phyloP scores from a whole-genome alignment of 2,329 filamentous ascomycete species.

The Colletotrichum sansevieriae region DNA sequence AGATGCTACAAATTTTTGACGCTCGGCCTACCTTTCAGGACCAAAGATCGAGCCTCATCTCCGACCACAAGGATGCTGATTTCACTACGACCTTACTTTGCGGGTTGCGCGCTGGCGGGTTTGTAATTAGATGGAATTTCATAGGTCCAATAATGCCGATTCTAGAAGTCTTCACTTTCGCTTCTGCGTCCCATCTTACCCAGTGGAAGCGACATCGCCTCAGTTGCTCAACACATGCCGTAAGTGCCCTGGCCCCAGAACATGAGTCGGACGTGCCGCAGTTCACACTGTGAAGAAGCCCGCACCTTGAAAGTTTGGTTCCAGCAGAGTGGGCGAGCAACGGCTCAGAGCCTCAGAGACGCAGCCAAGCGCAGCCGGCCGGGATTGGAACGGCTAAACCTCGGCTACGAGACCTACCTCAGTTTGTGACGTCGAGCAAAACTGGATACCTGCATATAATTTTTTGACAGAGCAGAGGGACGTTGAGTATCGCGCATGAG shows the following conservation, averaged over 20 bases:
- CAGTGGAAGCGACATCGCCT: slow-evolving; percentile 34
- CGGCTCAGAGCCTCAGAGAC: neutral
- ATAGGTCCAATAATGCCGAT: slow-evolving; percentile 24
- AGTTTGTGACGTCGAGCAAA: slow-evolving; percentile 32
- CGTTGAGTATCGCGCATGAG: slow-evolving; percentile 7
- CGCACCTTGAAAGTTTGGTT: slow-evolving; percentile 30
- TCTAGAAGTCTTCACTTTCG: slow-evolving; percentile 38
- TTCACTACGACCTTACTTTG: slow-evolving; percentile 19
- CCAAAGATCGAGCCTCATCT: slow-evolving; percentile 35
- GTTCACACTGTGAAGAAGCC: slow-evolving; percentile 26
- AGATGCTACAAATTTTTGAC: too few relatives aligned
- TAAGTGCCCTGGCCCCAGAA: slow-evolving; percentile 17
- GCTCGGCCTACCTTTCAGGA: neutral
- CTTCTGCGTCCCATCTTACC: slow-evolving; percentile 17
- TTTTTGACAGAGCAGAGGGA: slow-evolving; percentile 25
- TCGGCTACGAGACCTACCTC: slow-evolving; percentile 3
- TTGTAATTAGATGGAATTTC: slow-evolving; percentile 33
- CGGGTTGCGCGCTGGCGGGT: slow-evolving; percentile 2
- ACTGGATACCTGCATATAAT: slow-evolving; percentile 37
- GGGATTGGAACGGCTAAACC: slow-evolving; percentile 22
- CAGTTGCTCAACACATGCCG: slow-evolving; percentile 24
- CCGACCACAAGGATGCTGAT: slow-evolving; percentile 25
- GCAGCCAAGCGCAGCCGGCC: neutral
- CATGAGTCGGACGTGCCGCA: slow-evolving; percentile 6
- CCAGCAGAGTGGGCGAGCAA: slow-evolving; percentile 9